Evolutionary conservation across 208 protist species (phyloP).

Genomic region (Trypanosoma vivax): DNA sequence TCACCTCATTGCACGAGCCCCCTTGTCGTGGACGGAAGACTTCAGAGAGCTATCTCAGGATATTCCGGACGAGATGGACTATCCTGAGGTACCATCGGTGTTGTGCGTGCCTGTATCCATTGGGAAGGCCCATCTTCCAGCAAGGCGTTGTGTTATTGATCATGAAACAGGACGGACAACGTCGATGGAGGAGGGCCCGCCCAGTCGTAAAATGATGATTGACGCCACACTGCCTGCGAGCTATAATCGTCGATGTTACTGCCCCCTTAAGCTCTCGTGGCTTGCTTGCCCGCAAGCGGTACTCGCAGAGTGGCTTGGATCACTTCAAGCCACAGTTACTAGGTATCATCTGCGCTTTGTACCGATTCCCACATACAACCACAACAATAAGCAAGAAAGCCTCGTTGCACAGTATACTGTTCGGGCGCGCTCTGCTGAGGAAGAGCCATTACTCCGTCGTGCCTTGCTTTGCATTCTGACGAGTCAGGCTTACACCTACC

Average conservation of each 20-base stretch:
- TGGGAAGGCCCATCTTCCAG: constrained; percentile 33
- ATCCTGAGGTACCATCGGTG: constrained; percentile 20
- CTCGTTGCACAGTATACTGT: constrained; percentile 42
- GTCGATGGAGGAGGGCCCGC: constrained; percentile 35
- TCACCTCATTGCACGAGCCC: constrained; percentile 33
- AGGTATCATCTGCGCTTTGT: constrained; percentile 54
- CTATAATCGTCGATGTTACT: constrained; percentile 58
- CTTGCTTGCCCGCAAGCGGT: constrained; percentile 61
- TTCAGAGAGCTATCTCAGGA: constrained; percentile 16
- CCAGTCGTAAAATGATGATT: constrained; percentile 53
- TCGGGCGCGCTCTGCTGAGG: constrained; percentile 7
- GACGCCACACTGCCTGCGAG: constrained; percentile 46
- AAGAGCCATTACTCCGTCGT: constrained; percentile 39
- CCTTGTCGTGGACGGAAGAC: constrained; percentile 39
- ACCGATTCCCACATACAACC: constrained; percentile 40
- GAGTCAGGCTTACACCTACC: constrained; percentile 37
- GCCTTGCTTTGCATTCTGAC: constrained; percentile 41
- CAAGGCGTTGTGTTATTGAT: constrained; percentile 46
- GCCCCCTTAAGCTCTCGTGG: constrained; percentile 64
- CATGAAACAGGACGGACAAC: constrained; percentile 45
- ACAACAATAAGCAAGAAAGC: constrained; percentile 20
- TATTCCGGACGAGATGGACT: constrained; percentile 26
- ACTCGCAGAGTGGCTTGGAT: constrained; percentile 65
- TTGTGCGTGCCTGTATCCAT: constrained; percentile 42
- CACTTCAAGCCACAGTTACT: constrained; percentile 58